phyloP scores from a whole-genome alignment of 1,139 yeast genomes.

The Lodderomyces pseudojiufengensis region DNA sequence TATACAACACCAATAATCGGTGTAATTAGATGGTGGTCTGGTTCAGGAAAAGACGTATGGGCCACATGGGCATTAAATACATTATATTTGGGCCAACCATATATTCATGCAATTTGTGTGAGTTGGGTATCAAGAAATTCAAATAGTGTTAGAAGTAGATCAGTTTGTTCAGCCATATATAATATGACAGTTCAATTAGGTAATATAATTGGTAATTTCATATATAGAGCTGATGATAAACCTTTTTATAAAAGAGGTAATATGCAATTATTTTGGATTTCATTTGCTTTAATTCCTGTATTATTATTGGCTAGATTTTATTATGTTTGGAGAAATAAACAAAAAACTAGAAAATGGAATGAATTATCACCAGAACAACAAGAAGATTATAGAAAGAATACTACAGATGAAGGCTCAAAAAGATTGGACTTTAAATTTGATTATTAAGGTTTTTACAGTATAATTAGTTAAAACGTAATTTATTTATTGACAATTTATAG shows the following conservation, averaged over 20 bases:
- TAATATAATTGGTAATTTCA: conserved; percentile 47
- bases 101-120: conserved; percentile 51
- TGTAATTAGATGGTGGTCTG: conserved; percentile 49
- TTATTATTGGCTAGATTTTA: conserved; percentile 27
- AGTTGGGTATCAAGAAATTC: conserved; percentile 62
- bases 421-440: conserved; percentile 49
- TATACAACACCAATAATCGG: conserved; percentile 37
- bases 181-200: conserved; percentile 62
- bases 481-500: conserved; percentile 3
- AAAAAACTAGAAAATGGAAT: conserved; percentile 44
- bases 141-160: conserved; percentile 54
- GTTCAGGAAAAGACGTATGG: conserved; percentile 46
- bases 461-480: no score
- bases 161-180: conserved; percentile 54
- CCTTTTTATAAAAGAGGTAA: conserved; percentile 61
- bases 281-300: conserved; percentile 17
- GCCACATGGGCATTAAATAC: conserved; percentile 50
- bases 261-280: conserved; percentile 17
- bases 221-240: conserved; percentile 53
- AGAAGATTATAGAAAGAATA: conserved; percentile 35
- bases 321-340: conserved; percentile 44
- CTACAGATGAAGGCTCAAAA: conserved; percentile 50
- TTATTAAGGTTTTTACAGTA: no score
- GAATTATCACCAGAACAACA: conserved; percentile 44
- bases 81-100: conserved; percentile 46